Conservation (phyloP, 2,329 filamentous ascomycete species). For the Colletotrichum lentis region DNA sequence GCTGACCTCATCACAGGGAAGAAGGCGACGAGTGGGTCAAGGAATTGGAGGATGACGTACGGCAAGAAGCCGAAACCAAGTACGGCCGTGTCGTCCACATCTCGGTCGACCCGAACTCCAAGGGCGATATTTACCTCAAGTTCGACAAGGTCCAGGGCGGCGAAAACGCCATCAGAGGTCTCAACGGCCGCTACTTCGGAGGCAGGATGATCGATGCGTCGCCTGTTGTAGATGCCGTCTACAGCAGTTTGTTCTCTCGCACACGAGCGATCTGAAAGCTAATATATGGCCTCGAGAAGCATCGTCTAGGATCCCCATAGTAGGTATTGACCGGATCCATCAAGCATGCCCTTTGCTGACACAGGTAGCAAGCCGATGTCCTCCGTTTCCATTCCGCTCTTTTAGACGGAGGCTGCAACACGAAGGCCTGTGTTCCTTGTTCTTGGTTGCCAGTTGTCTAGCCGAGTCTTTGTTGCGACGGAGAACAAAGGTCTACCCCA, state of each 20-base stretch:
- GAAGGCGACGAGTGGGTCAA: conserved; percentile 89
- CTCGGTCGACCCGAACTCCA: conserved; percentile 88
- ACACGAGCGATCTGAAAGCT: conserved; percentile 80
- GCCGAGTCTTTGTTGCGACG: conserved; percentile 12
- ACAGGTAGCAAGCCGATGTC: not conserved
- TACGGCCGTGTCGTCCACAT: conserved; percentile 99
- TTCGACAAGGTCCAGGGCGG: conserved; percentile 95
- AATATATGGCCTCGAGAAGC: conserved; percentile 58
- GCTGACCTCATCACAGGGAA: conserved; percentile 67
- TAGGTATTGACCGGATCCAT: not conserved
- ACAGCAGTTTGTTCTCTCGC: conserved; percentile 93
- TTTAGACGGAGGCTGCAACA: not conserved
- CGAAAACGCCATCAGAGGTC: conserved; percentile 96
- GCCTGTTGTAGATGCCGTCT: conserved; percentile 97
- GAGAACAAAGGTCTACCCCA: conserved; percentile 33
- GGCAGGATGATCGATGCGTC: conserved; percentile 91
- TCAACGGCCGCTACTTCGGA: conserved; percentile 96
- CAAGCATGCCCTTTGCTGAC: conserved; percentile 1
- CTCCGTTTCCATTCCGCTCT: not conserved
- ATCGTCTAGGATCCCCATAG: conserved; percentile 57
- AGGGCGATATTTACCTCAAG: conserved; percentile 97
- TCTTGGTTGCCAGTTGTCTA: not conserved
- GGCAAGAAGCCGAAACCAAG: conserved; percentile 89
- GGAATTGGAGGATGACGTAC: conserved; percentile 92
- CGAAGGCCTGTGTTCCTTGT: not conserved